Conservation (phyloP, 140 eudicot species). For the Stevia rebaudiana region DNA sequence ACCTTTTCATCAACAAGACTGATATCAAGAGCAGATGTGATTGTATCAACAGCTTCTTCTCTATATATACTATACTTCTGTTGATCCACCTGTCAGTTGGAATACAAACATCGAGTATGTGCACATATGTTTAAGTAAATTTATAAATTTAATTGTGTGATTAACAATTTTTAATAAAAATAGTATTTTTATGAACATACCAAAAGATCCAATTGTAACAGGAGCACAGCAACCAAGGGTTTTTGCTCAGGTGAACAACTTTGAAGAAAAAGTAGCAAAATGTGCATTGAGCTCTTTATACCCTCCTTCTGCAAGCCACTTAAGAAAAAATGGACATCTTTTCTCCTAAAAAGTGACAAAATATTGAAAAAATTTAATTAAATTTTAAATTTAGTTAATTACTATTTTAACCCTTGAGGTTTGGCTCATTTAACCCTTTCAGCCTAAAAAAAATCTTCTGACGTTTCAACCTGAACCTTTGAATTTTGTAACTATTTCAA, state of each 20-base stretch:
- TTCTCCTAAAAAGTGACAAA: slow-evolving; percentile 52
- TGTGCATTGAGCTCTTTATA: slow-evolving; percentile 45
- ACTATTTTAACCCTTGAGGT: too few species aligned
- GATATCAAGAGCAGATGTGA: slow-evolving; percentile 44
- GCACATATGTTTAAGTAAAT: not conserved
- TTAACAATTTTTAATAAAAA: not conserved
- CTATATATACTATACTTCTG: slow-evolving; percentile 41
- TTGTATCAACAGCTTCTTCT: slow-evolving; percentile 67
- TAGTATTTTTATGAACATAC: slow-evolving; percentile 29
- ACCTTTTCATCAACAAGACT: slow-evolving; percentile 44
- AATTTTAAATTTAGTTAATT: too few species aligned
- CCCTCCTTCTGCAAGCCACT: slow-evolving; percentile 49
- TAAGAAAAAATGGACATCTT: slow-evolving; percentile 39
- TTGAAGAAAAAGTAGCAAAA: slow-evolving; percentile 49
- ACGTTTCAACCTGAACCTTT: too few species aligned
- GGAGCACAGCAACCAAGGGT: slow-evolving; percentile 57
- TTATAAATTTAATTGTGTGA: not conserved
- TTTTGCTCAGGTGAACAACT: slow-evolving; percentile 45
- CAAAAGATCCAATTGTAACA: slow-evolving; percentile 66
- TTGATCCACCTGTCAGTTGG: slow-evolving; percentile 48
- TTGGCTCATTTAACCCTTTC: too few species aligned
- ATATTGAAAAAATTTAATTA: not conserved
- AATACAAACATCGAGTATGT: slow-evolving; percentile 9
- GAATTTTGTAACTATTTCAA: too few species aligned
- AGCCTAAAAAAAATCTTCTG: too few species aligned